Percentiles rank a stretch among this genome's conserved stretches.
Conservation (phyloP, 1,139 yeast genomes). For the Pichia inconspicua region DNA sequence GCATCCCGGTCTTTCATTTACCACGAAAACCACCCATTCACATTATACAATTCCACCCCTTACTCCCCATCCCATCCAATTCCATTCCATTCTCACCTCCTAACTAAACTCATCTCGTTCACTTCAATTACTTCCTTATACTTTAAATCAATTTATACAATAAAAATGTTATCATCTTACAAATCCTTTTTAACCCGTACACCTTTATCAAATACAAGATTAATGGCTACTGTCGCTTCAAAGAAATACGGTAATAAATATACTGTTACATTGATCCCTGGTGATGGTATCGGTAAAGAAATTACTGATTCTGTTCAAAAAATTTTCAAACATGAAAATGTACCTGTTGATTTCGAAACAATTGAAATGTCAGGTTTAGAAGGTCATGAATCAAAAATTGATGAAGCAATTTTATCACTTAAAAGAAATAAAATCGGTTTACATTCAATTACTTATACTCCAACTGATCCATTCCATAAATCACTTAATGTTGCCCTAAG, state of each 20-base stretch:
- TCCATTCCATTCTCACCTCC: background rate
- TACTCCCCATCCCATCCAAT: no score
- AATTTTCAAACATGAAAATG: conserved; percentile 75
- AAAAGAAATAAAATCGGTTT: conserved; percentile 96
- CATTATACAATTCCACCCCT: no score
- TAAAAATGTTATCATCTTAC: background rate
- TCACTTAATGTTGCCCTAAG: conserved; percentile 94
- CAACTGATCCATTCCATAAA: conserved; percentile 58
- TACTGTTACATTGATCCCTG: conserved; percentile 89
- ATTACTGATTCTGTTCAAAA: conserved; percentile 89
- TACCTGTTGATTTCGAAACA: conserved; percentile 93
- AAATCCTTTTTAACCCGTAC: background rate
- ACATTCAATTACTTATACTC: conserved; percentile 92
- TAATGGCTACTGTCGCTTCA: conserved; percentile 38
- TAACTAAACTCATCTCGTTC: no score
- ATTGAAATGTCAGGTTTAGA: conserved; percentile 80
- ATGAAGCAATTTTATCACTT: conserved; percentile 83
- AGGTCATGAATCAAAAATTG: conserved; percentile 48
- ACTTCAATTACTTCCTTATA: no score
- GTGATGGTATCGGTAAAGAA: conserved; percentile 97
- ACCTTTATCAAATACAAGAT: conserved; percentile 16
- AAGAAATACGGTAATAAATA: conserved; percentile 92
- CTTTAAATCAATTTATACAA: background rate
- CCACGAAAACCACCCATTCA: no score
- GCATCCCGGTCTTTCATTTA: no score